A percentile compares a stretch with the other conserved stretches of the same genome.
These are phyloP conservation scores for Kwoniella botswanensis DNA, from an alignment of 768 basidiomycete species.

Conservation along the genomic window DNA sequence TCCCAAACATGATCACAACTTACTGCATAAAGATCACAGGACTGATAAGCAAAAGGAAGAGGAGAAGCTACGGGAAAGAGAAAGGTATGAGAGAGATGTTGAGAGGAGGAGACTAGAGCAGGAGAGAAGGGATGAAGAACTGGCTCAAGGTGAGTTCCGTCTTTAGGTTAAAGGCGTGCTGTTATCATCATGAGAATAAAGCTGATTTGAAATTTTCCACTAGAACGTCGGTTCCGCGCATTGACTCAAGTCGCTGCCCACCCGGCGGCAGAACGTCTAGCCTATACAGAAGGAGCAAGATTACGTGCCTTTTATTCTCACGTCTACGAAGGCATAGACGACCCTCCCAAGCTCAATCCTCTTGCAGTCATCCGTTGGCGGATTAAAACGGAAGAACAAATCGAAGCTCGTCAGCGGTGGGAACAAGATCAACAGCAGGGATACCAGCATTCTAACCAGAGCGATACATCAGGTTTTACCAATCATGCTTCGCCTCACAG, in stretches of 20 bases:
- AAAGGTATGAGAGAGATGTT: slow-evolving; percentile 25
- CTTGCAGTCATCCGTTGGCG: slow-evolving; percentile 49
- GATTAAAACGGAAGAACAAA: slow-evolving; percentile 38
- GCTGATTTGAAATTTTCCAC: not conserved
- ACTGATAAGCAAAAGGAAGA: slow-evolving; percentile 21
- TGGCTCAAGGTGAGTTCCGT: slow-evolving; percentile 44
- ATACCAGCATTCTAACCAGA: slow-evolving; percentile 13
- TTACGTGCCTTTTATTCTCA: slow-evolving; percentile 46
- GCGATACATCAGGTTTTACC: not conserved
- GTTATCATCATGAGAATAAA: not conserved
- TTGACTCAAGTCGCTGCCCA: slow-evolving; percentile 50
- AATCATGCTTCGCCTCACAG: slow-evolving; percentile 16
- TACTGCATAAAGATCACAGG: slow-evolving; percentile 6
- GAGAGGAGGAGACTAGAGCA: slow-evolving; percentile 40
- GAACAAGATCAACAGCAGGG: slow-evolving; percentile 20
- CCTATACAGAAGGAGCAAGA: slow-evolving; percentile 38
- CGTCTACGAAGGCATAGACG: slow-evolving; percentile 47
- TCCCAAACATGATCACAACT: not conserved
- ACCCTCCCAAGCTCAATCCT: slow-evolving; percentile 45
- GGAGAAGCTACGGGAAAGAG: slow-evolving; percentile 24
- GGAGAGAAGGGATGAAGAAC: slow-evolving; percentile 45
- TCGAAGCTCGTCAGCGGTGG: slow-evolving; percentile 34
- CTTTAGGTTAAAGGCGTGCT: too few species aligned
- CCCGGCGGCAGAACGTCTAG: slow-evolving; percentile 37
- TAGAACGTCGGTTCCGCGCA: slow-evolving; percentile 45